Evolutionary conservation across 805 yeast species (phyloP), one percentile per base, ranked within the genome.

Genomic region (Tetrapisispora arboricola): DNA sequence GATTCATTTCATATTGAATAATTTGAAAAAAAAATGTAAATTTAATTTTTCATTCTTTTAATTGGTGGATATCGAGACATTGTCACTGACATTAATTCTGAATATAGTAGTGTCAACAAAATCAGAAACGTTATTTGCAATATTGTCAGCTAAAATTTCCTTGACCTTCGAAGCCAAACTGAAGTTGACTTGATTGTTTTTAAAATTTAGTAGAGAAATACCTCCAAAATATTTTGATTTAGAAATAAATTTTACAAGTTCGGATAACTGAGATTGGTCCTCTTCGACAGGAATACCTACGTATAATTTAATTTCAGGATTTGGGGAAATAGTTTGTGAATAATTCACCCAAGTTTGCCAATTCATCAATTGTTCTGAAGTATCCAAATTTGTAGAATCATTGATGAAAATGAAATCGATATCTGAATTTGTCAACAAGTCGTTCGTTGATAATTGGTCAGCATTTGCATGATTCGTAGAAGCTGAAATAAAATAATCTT

Each of bases 381-480:
- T 63, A 61, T 94, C 84, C 55, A 78, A 70, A 64, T 86, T 86
- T 72, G 86, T 86, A 72, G 85, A 87, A 65, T 86, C 87, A 65
- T 85, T 95, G 48, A 87, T 71, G 57, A 84, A 85, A 3, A 84
- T 81, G 60, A 77, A 85, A 63, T 87, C 95, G 49, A 87, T 67
- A 32, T 74, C 68, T 7, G 84, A 76, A 30, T 67, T 67, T 26
- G 70, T 68, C 49, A 83, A 62, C 40, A 75, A 68, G 42, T 75
- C 70, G 60, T 81, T 81, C 15, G 30, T 12, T 22, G 78, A 66
- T 34, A 61, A 71, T 34, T 74, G 78, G 64, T 87, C 95, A 13
- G 95, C 95, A 58, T 78, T 81, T 17, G 77, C 80, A 66, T 95
- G 87, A 65, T 86, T 95, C 15, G 96, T 96, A 47, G 95, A 88